Conservation (phyloP, 1,284 basidiomycete genomes). For the Laetiporus sulphureus region DNA sequence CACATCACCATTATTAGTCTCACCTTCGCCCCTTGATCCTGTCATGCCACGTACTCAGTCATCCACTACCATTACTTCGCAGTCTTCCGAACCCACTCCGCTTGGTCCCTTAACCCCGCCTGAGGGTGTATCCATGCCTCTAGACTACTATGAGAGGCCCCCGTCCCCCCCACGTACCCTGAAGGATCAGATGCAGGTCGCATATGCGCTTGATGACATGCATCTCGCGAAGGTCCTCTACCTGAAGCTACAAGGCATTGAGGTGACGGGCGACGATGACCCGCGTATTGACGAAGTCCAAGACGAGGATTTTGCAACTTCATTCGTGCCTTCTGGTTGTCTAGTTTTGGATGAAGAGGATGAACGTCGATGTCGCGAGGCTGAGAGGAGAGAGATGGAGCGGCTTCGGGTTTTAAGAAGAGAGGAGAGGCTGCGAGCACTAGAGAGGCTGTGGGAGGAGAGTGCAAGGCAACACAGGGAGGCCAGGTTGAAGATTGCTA, state of each 20-base stretch:
- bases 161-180: constrained; percentile 44
- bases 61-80: constrained; percentile 25
- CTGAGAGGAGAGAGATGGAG: constrained; percentile 26
- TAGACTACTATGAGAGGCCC: constrained; percentile 34
- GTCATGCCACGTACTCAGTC: constrained; percentile 15
- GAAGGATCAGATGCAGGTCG: constrained; percentile 57
- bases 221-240: constrained; percentile 57
- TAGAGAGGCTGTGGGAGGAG: constrained; percentile 47
- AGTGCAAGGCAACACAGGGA: constrained; percentile 37
- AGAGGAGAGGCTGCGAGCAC: constrained; percentile 35
- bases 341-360: constrained; percentile 43
- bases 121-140: constrained; percentile 13
- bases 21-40: constrained; percentile 18
- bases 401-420: constrained; percentile 33
- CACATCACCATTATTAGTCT: constrained; percentile 7
- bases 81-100: constrained; percentile 19
- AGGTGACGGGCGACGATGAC: constrained; percentile 50
- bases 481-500: constrained; percentile 32
- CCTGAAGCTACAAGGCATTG: constrained; percentile 52
- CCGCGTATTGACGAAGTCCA: constrained; percentile 54
- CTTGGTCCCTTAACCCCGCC: constrained; percentile 23
- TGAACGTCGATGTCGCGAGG: constrained; percentile 25
- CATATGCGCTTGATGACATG: constrained; percentile 59
- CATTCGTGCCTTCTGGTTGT: constrained; percentile 49
- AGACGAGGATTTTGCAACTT: constrained; percentile 60